Percentiles rank a stretch among this genome's conserved stretches.
Evolutionary conservation across 306 rosid species (phyloP).

Genomic region (Arachis stenosperma): DNA sequence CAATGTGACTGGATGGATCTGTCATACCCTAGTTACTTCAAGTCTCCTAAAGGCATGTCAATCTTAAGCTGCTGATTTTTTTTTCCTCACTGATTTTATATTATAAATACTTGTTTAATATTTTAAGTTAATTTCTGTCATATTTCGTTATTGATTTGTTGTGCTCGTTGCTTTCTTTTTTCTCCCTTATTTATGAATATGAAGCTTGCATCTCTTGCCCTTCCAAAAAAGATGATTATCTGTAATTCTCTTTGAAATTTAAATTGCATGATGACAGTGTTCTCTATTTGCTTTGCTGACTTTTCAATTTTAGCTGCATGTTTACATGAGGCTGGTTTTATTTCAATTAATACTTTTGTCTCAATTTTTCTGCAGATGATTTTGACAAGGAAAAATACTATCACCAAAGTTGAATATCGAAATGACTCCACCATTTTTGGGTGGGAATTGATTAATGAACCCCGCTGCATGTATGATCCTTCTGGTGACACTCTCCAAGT

Average conservation of each 20-base stretch:
- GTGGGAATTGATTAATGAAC: conserved; percentile 98
- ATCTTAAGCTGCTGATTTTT: conserved; percentile 34
- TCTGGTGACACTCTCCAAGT: conserved; percentile 98
- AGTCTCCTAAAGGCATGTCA: conserved; percentile 86
- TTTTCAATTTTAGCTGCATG: conserved; percentile 19
- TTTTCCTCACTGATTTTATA: conserved; percentile 5
- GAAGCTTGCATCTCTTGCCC: conserved; percentile 24
- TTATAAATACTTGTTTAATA: conserved; percentile 29
- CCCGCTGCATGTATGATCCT: conserved; percentile 91
- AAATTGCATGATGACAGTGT: conserved; percentile 6
- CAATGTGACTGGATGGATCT: conserved; percentile 93
- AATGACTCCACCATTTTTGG: conserved; percentile 91
- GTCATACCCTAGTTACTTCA: conserved; percentile 92
- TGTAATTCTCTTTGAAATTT: not conserved
- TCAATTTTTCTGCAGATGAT: conserved; percentile 61
- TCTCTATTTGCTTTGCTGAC: not conserved
- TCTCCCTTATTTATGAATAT: not conserved
- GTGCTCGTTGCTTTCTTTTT: no score
- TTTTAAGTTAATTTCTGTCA: no score
- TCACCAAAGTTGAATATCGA: conserved; percentile 83
- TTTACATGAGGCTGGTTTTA: conserved; percentile 19
- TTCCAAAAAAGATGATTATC: conserved; percentile 11
- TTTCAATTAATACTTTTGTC: conserved; percentile 30
- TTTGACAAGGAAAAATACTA: conserved; percentile 81
- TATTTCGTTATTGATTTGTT: not conserved